A percentile compares a stretch with the other conserved stretches of the same genome.
These are phyloP conservation scores for Cordyceps militaris DNA, from an alignment of 2,329 filamentous ascomycete species.

Conservation along the genomic window DNA sequence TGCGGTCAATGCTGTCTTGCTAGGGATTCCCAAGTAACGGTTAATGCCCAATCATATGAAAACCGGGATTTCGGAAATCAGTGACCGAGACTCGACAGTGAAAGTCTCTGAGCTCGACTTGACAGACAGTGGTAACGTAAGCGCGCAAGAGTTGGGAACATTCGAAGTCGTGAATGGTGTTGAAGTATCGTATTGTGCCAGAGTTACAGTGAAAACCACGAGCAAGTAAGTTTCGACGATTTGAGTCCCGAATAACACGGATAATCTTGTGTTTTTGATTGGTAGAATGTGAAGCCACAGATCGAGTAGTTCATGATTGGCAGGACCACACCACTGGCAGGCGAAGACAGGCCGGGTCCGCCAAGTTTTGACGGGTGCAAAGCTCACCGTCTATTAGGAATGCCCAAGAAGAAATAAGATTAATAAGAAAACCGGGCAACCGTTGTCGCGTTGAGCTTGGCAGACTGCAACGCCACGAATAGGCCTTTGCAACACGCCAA, in stretches of 20 bases:
- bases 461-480: slow-evolving; percentile 5
- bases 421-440: neutral
- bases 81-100: neutral
- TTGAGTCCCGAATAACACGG: neutral
- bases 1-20: neutral
- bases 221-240: neutral
- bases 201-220: neutral
- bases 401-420: neutral
- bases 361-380: neutral
- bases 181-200: neutral
- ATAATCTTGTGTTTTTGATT: neutral
- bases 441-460: slow-evolving; percentile 6
- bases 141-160: neutral
- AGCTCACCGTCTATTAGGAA: slow-evolving; percentile 1
- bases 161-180: neutral
- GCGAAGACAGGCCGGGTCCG: neutral
- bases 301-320: slow-evolving; percentile 10
- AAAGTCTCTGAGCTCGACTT: neutral
- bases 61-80: neutral
- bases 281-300: neutral
- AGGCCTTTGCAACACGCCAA: slow-evolving; percentile 3
- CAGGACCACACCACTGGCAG: neutral
- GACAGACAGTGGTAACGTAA: neutral
- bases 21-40: neutral
- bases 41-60: neutral